Conservation (phyloP, 805 yeast genomes). For the Cyberlindnera euphorbiae region DNA sequence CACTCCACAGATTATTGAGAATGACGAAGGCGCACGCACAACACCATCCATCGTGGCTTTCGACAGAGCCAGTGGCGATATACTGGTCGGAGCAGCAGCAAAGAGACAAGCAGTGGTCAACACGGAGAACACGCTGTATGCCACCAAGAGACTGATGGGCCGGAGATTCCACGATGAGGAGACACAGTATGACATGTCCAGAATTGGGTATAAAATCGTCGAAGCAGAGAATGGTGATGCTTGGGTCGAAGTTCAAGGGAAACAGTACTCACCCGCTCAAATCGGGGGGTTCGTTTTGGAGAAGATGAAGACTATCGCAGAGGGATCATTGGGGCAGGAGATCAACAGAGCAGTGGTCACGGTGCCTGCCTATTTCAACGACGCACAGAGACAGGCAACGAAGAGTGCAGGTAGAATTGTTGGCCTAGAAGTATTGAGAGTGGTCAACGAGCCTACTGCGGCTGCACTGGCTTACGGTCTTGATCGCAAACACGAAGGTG, state of each 20-base stretch:
- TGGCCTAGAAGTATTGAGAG: constrained; percentile 72
- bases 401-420: constrained; percentile 71
- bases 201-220: constrained; percentile 60
- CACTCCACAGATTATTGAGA: constrained; percentile 62
- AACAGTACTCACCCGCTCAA: constrained; percentile 61
- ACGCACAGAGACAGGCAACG: constrained; percentile 80
- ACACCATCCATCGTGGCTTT: constrained; percentile 78
- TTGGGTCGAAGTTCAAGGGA: constrained; percentile 43
- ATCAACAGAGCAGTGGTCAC: constrained; percentile 77
- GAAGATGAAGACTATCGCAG: constrained; percentile 64
- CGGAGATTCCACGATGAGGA: constrained; percentile 63
- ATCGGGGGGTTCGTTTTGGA: constrained; percentile 61
- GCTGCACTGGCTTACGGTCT: constrained; percentile 82
- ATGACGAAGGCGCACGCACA: constrained; percentile 74
- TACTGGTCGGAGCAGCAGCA: constrained; percentile 65
- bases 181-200: constrained; percentile 60
- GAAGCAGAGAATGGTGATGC: constrained; percentile 63
- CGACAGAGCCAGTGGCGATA: constrained; percentile 35
- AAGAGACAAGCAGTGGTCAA: constrained; percentile 73
- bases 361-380: constrained; percentile 82
- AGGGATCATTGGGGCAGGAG: constrained; percentile 44
- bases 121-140: constrained; percentile 73
- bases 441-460: constrained; percentile 81
- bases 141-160: constrained; percentile 79
- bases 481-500: constrained; percentile 41